These are phyloP conservation scores for Casuarina glauca DNA, from an alignment of 306 rosid genomes.

Conservation along the genomic window DNA sequence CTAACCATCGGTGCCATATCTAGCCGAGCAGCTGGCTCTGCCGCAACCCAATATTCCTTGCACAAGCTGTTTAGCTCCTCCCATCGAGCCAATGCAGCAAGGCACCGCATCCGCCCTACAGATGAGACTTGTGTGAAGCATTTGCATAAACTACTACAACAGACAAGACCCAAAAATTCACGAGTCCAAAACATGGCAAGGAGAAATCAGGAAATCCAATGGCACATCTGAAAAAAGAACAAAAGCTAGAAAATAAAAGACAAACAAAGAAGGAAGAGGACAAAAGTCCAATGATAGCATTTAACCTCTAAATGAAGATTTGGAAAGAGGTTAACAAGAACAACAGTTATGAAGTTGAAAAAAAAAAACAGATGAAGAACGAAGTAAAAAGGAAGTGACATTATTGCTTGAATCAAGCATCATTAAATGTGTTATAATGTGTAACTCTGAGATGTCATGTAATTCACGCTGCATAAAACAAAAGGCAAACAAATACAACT, in stretches of 20 bases:
- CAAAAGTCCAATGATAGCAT: neutral
- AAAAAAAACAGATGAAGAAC: neutral
- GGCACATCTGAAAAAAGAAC: neutral
- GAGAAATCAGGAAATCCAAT: constrained; percentile 2
- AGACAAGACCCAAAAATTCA: neutral
- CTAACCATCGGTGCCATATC: constrained; percentile 98
- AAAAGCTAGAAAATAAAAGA: neutral
- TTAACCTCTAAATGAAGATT: neutral
- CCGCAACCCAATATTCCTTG: constrained; percentile 96
- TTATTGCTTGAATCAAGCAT: neutral
- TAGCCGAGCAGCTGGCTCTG: constrained; percentile 90
- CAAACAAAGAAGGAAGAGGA: neutral
- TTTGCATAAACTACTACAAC: constrained; percentile 12
- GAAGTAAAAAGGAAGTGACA: neutral
- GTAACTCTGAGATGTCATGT: neutral
- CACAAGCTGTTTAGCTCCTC: constrained; percentile 88
- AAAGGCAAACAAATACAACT: neutral
- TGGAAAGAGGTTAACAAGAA: neutral
- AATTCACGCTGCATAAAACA: neutral
- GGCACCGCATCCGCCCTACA: constrained; percentile 95
- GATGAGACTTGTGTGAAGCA: constrained; percentile 31
- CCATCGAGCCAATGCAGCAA: constrained; percentile 99
- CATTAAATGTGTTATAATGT: neutral
- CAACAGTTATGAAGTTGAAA: neutral
- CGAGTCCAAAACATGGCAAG: constrained; percentile 11